Percentiles rank a stretch among this genome's conserved stretches.
These are phyloP conservation scores for Uromyces viciae-fabae DNA, from an alignment of 1,284 basidiomycete species.

Conservation along the genomic window DNA sequence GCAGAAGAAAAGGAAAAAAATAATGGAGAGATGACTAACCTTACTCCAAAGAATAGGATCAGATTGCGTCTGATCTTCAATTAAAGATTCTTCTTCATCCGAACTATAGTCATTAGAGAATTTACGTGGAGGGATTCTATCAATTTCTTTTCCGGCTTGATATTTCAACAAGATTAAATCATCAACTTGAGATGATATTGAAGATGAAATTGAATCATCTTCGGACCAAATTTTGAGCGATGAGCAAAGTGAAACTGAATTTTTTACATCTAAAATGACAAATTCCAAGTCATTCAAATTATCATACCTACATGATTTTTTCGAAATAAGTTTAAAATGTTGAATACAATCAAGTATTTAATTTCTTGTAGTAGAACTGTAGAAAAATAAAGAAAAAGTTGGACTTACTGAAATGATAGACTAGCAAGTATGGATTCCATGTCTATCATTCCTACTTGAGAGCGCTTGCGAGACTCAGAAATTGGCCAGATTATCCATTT, in stretches of 20 bases:
- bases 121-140: not conserved
- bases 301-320: not conserved
- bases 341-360: too few relatives aligned
- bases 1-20: too few relatives aligned
- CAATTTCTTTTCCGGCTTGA: not conserved
- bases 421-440: slow-evolving; percentile 12
- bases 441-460: slow-evolving; percentile 9
- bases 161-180: not conserved
- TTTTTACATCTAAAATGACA: slow-evolving; percentile 7
- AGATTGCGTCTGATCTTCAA: not conserved
- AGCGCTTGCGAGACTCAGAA: not conserved
- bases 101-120: not conserved
- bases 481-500: slow-evolving; percentile 22
- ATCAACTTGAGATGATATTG: not conserved
- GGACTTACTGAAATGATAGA: slow-evolving; percentile 12
- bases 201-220: slow-evolving; percentile 4
- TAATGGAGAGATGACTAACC: not conserved
- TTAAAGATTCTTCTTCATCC: not conserved
- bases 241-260: not conserved
- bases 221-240: slow-evolving; percentile 10
- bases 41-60: not conserved
- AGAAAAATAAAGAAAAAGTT: too few relatives aligned
- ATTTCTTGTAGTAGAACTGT: too few relatives aligned
- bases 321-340: not conserved
- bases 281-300: not conserved